Evolutionary conservation across 2,329 filamentous ascomycete genomes (phyloP), one percentile per base, ranked within the genome.

Genomic region (Biscogniauxia sp.): DNA sequence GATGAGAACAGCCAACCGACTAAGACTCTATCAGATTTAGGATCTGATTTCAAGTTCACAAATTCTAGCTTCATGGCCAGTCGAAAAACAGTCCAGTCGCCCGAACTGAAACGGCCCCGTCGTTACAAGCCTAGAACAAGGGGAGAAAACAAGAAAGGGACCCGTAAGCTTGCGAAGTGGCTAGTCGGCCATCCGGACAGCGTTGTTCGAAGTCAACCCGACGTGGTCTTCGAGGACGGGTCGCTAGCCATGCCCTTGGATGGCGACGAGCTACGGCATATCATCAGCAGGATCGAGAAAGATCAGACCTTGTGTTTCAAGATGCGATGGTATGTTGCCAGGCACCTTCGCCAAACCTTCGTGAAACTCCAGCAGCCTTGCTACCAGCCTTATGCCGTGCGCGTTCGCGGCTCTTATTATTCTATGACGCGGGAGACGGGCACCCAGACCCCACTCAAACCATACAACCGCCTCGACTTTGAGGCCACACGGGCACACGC

Each of bases 381-480:
- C 19, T 26, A 26, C 19, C 51, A 52, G 25, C 19, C 20, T 23
- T 54, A 26, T 19, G 52, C 52, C 52, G 9, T 19, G 7, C 20
- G 52, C 5, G 26, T 54, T 20, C 52, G 52, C 9, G n/a, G 20
- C 52, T 11, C 13, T 5, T 54, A 54, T n/a, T 54, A 54, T 26
- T 15, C 52, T 11, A 32, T 26, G 52, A 28, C 6, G 11, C 13
- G 37, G 17, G 37, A 45, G 37, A 54, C 26, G 52, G 23, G 3
- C 2, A 2, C 15, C 52, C 45, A 23, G 17, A 11, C 15, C 37
- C 37, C 13, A 45, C 37, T 5, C 13, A 53, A 23, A n/a, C 56
- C 51, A n/a, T 58, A 54, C 51, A 58, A 58, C 9, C 56, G 56
- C n/a, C 56, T 58, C 3, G 56, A 58, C 23, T 59, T 59, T 23